Conservation (phyloP, 306 rosid genomes). For the Cercis canadensis region DNA sequence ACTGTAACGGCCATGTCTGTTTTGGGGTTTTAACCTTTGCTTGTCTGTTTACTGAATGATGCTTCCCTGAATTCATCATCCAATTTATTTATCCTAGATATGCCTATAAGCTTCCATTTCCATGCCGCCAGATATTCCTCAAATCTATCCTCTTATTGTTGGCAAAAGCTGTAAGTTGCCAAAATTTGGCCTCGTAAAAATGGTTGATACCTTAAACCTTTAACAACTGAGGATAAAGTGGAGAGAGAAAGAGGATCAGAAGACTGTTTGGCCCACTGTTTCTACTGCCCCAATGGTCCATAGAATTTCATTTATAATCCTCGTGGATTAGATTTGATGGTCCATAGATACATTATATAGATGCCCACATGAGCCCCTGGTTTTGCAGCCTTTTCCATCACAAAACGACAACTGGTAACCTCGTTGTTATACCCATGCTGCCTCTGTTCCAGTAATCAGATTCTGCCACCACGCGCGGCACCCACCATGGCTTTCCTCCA, state of each 20-base stretch:
- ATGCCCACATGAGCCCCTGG: slow-evolving; percentile 47
- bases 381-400: slow-evolving; percentile 25
- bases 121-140: neutral
- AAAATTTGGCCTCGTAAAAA: slow-evolving; percentile 38
- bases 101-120: neutral
- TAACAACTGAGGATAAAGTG: neutral
- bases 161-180: slow-evolving; percentile 5
- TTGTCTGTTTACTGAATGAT: neutral
- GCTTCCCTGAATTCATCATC: neutral
- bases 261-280: slow-evolving; percentile 43
- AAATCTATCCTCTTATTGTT: neutral
- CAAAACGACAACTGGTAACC: slow-evolving; percentile 6
- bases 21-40: slow-evolving; percentile 9
- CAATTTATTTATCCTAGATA: neutral
- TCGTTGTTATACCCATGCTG: neutral
- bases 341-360: slow-evolving; percentile 32
- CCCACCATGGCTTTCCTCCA: too few species aligned
- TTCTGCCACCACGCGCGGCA: too few species aligned
- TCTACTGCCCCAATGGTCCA: slow-evolving; percentile 34
- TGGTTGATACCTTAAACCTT: neutral
- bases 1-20: neutral
- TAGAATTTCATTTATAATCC: slow-evolving; percentile 20
- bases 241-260: neutral
- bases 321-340: neutral
- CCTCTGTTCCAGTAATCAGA: slow-evolving; percentile 6